Percentiles rank a stretch among this genome's conserved stretches.
Evolutionary conservation across 1,284 basidiomycete species (phyloP).

Genomic region (Irpex lacteus): DNA sequence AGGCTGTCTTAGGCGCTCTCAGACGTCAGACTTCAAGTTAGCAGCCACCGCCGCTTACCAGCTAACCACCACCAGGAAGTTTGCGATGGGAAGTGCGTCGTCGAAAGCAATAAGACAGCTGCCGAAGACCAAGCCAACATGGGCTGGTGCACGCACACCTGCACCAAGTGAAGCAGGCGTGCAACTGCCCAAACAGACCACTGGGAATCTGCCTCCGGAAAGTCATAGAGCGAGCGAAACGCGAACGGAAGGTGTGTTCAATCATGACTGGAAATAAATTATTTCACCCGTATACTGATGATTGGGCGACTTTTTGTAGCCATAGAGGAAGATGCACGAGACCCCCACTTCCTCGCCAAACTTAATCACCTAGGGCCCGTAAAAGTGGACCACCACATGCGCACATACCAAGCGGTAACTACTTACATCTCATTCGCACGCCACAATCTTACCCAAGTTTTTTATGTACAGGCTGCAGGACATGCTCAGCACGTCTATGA

Average conservation of each 20-base stretch:
- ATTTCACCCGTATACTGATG: no score
- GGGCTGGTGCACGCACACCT: conserved; percentile 51
- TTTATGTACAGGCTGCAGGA: conserved; percentile 24
- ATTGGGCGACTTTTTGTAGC: conserved; percentile 35
- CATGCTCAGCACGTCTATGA: conserved; percentile 46
- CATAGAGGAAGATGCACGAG: conserved; percentile 65
- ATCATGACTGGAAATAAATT: no score
- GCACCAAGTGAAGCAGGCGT: conserved; percentile 17
- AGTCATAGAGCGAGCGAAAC: conserved; percentile 44
- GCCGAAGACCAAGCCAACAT: conserved; percentile 52
- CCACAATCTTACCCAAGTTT: neutral
- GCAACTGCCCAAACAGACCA: neutral
- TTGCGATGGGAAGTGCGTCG: conserved; percentile 63
- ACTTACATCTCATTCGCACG: neutral
- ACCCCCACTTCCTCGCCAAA: conserved; percentile 77
- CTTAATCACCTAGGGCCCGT: conserved; percentile 72
- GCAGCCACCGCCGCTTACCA: neutral
- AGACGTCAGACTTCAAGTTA: neutral
- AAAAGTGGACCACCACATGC: conserved; percentile 65
- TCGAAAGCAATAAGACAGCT: conserved; percentile 68
- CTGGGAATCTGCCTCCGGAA: neutral
- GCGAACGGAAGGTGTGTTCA: conserved; percentile 54
- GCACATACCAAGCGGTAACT: conserved; percentile 53
- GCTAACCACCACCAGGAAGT: neutral
- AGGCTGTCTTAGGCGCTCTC: neutral